A percentile compares a stretch with the other conserved stretches of the same genome.
Evolutionary conservation across 148 eudicot genomes (phyloP).

Genomic region (Camellia japonica): DNA sequence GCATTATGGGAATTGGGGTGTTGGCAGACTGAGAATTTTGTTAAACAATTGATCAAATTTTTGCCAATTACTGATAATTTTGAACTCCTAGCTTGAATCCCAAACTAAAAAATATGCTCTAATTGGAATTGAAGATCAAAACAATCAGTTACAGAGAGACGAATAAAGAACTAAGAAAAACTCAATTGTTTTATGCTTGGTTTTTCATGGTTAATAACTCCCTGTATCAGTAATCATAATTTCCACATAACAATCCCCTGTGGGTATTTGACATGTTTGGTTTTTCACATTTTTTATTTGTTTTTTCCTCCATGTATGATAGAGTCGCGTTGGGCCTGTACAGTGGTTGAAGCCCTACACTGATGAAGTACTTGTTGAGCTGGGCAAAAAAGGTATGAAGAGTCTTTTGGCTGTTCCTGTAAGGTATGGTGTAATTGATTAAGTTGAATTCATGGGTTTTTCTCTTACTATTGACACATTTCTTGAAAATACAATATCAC

Average conservation of each 20-base stretch:
- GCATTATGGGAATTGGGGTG: neutral
- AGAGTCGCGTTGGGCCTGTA: slow-evolving; percentile 99
- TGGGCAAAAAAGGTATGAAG: slow-evolving; percentile 80
- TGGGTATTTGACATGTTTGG: neutral
- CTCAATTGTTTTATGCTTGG: neutral
- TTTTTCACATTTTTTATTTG: neutral
- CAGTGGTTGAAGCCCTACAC: slow-evolving; percentile 98
- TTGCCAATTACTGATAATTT: neutral
- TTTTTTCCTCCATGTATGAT: slow-evolving; percentile 16
- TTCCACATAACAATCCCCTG: too few relatives aligned
- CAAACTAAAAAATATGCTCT: neutral
- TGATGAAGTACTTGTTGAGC: slow-evolving; percentile 94
- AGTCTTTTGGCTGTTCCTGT: slow-evolving; percentile 92
- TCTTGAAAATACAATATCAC: neutral
- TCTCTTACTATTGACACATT: neutral
- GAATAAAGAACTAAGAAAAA: neutral
- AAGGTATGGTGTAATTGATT: slow-evolving; percentile 46
- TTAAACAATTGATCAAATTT: neutral
- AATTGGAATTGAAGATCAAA: neutral
- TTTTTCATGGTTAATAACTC: neutral
- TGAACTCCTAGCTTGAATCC: neutral
- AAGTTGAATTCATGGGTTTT: neutral
- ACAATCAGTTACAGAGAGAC: neutral
- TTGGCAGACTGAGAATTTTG: neutral
- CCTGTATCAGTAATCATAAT: neutral